These are phyloP conservation scores for Aspergillus brasiliensis DNA, from an alignment of 2,329 filamentous ascomycete genomes.

Conservation along the genomic window DNA sequence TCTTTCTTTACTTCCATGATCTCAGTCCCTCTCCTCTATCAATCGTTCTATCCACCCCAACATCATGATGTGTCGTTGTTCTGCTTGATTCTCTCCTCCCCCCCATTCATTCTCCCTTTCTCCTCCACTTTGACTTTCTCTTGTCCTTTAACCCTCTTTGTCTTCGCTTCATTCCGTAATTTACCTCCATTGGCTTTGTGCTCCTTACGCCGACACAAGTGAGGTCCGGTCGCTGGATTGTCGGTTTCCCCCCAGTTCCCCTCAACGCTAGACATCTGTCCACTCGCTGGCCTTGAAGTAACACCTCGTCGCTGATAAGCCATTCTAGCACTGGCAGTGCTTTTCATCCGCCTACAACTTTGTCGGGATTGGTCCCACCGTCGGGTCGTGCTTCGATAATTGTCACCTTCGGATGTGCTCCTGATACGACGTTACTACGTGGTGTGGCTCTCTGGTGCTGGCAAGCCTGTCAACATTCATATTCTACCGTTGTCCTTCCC, in stretches of 20 bases:
- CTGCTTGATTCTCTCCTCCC: background rate
- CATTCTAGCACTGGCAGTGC: background rate
- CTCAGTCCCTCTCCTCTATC: background rate
- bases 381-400: background rate
- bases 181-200: background rate
- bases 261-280: background rate
- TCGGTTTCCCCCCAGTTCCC: background rate
- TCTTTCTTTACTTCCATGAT: background rate
- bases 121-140: background rate
- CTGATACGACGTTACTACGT: conserved; percentile 1
- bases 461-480: background rate
- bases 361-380: background rate
- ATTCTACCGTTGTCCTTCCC: background rate
- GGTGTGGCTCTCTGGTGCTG: background rate
- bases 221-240: background rate
- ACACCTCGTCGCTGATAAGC: background rate
- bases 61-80: background rate
- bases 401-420: conserved; percentile 1
- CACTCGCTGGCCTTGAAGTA: background rate
- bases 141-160: background rate
- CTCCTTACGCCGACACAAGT: background rate
- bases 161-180: conserved; percentile 1
- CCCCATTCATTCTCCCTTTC: background rate
- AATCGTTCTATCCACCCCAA: background rate
- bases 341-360: background rate